These are phyloP conservation scores for Neofusicoccum sp. DNA, from an alignment of 2,329 filamentous ascomycete genomes.

Conservation along the genomic window DNA sequence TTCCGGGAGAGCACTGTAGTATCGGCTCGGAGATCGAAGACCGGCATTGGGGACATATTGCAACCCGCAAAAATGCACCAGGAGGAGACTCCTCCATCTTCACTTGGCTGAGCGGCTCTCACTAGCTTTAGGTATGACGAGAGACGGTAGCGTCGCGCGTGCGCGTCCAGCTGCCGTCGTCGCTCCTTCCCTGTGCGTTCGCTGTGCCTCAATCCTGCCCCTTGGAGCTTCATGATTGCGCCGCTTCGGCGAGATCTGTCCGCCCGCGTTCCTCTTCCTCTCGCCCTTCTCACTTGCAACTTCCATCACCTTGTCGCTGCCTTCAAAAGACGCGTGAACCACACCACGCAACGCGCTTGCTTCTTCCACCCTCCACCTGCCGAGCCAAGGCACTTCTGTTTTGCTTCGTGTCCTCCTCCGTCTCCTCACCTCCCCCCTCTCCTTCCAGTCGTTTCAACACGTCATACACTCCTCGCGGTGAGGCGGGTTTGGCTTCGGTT, in stretches of 20 bases:
- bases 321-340: background rate
- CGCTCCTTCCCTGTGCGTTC: background rate
- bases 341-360: background rate
- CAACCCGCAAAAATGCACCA: background rate
- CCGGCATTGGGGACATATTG: background rate
- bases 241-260: background rate
- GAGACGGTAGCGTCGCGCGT: background rate
- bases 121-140: background rate
- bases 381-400: background rate
- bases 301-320: background rate
- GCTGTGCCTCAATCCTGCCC: background rate
- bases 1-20: slow-evolving; percentile 3
- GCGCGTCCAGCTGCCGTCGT: background rate
- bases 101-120: background rate
- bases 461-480: background rate
- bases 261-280: background rate
- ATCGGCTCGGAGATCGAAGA: background rate
- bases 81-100: background rate
- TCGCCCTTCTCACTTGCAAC: background rate
- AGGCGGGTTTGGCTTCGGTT: slow-evolving; percentile 9
- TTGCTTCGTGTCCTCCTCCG: background rate
- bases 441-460: slow-evolving; percentile 16
- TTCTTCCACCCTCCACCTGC: background rate
- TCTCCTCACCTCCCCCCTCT: slow-evolving; percentile 2
- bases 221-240: background rate